Evolutionary conservation across 768 basidiomycete genomes (phyloP).

Genomic region (Strobilomyces echinocephalus): DNA sequence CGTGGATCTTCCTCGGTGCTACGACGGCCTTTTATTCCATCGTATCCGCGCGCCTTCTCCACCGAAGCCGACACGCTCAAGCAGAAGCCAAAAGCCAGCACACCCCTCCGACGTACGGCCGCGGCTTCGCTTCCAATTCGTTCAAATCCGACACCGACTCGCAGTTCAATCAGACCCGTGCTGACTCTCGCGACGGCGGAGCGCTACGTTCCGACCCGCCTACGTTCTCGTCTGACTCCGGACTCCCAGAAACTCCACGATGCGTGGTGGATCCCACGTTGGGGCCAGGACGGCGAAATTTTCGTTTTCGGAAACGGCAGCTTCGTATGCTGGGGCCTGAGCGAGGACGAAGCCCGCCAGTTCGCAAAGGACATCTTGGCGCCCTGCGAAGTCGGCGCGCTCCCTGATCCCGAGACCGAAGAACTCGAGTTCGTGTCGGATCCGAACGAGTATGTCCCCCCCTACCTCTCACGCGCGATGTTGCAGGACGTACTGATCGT

Average conservation of each 20-base stretch:
- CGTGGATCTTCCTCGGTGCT: background rate
- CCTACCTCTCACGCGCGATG: background rate
- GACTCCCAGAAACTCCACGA: constrained; percentile 64
- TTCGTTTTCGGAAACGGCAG: constrained; percentile 88
- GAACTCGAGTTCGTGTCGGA: constrained; percentile 92
- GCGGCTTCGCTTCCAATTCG: constrained; percentile 84
- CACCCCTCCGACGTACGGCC: constrained; percentile 76
- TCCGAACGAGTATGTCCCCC: constrained; percentile 64
- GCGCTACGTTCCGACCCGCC: constrained; percentile 63
- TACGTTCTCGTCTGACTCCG: constrained; percentile 53
- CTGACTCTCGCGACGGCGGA: constrained; percentile 84
- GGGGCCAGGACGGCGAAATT: constrained; percentile 71
- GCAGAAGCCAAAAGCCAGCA: constrained; percentile 76
- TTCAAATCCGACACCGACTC: constrained; percentile 79
- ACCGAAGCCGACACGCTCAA: constrained; percentile 32
- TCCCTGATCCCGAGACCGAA: constrained; percentile 75
- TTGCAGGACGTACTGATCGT: constrained; percentile 1
- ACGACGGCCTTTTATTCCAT: background rate
- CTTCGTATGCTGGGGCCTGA: constrained; percentile 87
- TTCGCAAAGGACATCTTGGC: constrained; percentile 64
- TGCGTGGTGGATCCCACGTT: constrained; percentile 74
- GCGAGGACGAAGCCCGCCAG: constrained; percentile 63
- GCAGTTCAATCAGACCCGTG: constrained; percentile 69
- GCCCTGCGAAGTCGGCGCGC: constrained; percentile 56
- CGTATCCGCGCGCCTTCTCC: constrained; percentile 13